Evolutionary conservation across 345 rosid genomes (phyloP), one percentile per base, ranked within the genome.

Genomic region (Hibiscus mutabilis): DNA sequence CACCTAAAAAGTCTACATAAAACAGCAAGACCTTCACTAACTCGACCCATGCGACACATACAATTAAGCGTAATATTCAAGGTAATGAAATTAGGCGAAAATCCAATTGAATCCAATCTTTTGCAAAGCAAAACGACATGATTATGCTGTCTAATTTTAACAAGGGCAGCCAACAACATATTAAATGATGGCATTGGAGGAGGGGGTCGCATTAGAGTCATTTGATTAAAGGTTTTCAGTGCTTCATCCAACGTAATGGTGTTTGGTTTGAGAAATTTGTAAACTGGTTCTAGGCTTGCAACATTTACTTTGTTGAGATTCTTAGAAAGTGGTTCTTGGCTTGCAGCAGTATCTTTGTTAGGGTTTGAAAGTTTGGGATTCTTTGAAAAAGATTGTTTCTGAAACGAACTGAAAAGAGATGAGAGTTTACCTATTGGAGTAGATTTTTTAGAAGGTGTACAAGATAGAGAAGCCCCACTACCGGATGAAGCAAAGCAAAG

Each of bases 211-310:
- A 52, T 13, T 19, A 31, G 60, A 21, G 46, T 18, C 75, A 62
- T 62, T 18, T 19, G 8, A 63, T 72, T 62, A 52, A 72, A 72
- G 9, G 9, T n/a, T 14, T 69, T 58, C 25, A 68, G 24, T 14
- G 85, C 80, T 70, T 81, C 77, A 19, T 57, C 49, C 69, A 60
- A 75, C 47, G 77, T 73, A 57, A 75, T 19, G 37, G 69, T 14
- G 42, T 80, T 79, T 24, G 5, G 16, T 7, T 57, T 31, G 66
- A 79, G 69, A 74, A 69, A 44, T 4, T 37, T 22, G 5, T 62
- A 12, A 40, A 75, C 66, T 15, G 59, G 71, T 6, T 16, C 51
- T 66, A 14, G 57, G 66, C 60, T 58, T 53, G 6, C 71, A 64
- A 49, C 24, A 35, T 18, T 58, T 11, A 33, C 7, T 19, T 19